Evolutionary conservation across 2,329 filamentous ascomycete species (phyloP), one percentile per base, ranked within the genome.

Genomic region (Monosporascus sp.): DNA sequence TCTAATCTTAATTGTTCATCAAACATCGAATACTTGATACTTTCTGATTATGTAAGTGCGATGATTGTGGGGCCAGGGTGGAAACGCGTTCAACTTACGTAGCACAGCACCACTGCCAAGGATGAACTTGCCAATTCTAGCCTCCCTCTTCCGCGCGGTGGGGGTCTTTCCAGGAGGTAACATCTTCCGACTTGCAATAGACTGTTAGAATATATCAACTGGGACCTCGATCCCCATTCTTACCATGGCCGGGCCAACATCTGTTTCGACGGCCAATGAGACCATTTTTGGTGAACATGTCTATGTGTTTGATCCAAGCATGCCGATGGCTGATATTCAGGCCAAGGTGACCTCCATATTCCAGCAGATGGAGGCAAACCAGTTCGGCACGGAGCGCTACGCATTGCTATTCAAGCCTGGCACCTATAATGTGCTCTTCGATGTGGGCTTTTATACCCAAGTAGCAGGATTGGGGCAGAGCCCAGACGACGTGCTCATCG

Each of bases 371-470:
- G 66, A 69, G 49, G 61, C 64, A 41, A 68, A 69, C 36, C 64
- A 69, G 56, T 69, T 69, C 25, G 63, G 65, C 3, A 24, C 56
- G 3, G 59, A 68, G 47, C 60, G 66, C 14, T 68, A 68, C 48
- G 63, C 66, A 3, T 56, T 68, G 7, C 61, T 68, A 18, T 68
- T 68, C 52, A 65, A 64, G 50, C 65, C 65, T 1, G 66, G 66
- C 2, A 62, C 54, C 14, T 68, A 68, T 48, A 58, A 62, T 20
- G 55, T 68, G 7, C 62, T 68, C 41, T 68, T 68, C 52, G 65
- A 68, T 47, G 63, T 68, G 17, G 65, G 66, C 2, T 68, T 68
- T 57, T 68, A 68, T 47, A 68, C 66, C 5, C 62, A 65, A 2
- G 64, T 68, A 1, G 65, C 65, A 3, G 66, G 66, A 5, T 49